Percentiles rank a stretch among this genome's conserved stretches.
These are phyloP conservation scores for Acacia melanoxylon DNA, from an alignment of 306 rosid genomes.

Conservation along the genomic window DNA sequence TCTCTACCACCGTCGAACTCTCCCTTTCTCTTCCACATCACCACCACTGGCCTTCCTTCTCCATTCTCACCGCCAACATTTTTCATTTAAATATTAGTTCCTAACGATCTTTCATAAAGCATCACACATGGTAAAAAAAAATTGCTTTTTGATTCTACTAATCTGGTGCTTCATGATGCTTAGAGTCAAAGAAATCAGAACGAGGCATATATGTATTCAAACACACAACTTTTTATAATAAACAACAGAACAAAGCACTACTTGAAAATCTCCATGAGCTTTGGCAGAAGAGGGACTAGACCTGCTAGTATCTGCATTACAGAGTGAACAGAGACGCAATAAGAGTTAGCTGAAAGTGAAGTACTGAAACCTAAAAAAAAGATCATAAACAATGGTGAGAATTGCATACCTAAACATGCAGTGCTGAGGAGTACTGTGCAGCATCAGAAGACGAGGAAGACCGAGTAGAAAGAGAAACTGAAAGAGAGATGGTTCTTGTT, in stretches of 20 bases:
- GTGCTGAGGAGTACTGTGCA: constrained; percentile 36
- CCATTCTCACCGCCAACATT: too few species aligned
- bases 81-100: neutral
- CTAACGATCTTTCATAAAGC: neutral
- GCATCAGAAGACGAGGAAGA: constrained; percentile 42
- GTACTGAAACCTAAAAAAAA: neutral
- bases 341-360: constrained; percentile 10
- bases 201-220: neutral
- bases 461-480: constrained; percentile 22
- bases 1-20: too few species aligned
- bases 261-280: constrained; percentile 57
- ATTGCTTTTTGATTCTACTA: neutral
- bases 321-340: neutral
- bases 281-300: constrained; percentile 35
- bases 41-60: too few species aligned
- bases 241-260: constrained; percentile 24
- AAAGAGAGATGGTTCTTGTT: constrained; percentile 31
- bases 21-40: too few species aligned
- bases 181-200: neutral
- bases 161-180: neutral
- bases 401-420: constrained; percentile 53
- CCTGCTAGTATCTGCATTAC: constrained; percentile 48
- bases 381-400: neutral
- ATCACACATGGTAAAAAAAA: neutral
- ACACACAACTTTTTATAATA: constrained; percentile 22